phyloP scores from a whole-genome alignment of 176 grass and related monocot species.

The Cymbopogon citratus region DNA sequence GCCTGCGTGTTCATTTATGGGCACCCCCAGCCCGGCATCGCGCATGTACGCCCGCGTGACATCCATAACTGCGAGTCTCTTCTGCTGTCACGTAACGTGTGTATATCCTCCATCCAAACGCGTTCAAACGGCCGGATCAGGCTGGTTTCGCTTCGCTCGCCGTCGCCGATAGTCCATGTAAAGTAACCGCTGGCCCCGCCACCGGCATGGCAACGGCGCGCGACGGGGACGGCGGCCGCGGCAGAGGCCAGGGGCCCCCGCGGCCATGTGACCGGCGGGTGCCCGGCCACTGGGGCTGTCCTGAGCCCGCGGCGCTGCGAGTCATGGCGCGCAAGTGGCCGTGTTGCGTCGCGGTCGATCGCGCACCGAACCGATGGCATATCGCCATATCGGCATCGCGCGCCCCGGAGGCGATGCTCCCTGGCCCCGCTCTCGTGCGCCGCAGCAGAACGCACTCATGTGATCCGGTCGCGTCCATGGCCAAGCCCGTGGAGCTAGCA shows the following conservation, averaged over 20 bases:
- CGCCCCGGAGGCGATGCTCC: background rate
- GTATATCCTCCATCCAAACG: background rate
- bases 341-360: background rate
- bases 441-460: too few relatives aligned
- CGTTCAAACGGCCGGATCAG: background rate
- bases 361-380: background rate
- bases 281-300: constrained; percentile 15
- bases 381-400: background rate
- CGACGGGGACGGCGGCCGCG: background rate
- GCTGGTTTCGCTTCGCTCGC: too few relatives aligned
- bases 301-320: background rate
- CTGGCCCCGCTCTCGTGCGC: too few relatives aligned
- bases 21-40: background rate
- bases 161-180: background rate
- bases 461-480: too few relatives aligned
- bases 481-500: too few relatives aligned
- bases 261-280: constrained; percentile 25
- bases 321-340: background rate
- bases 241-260: background rate
- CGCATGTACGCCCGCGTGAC: constrained; percentile 11
- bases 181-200: background rate
- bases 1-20: constrained; percentile 6
- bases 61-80: constrained; percentile 28
- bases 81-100: background rate
- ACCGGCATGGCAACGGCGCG: background rate